These are phyloP conservation scores for Arbutus unedo DNA, from an alignment of 148 eudicot species.

Conservation along the genomic window DNA sequence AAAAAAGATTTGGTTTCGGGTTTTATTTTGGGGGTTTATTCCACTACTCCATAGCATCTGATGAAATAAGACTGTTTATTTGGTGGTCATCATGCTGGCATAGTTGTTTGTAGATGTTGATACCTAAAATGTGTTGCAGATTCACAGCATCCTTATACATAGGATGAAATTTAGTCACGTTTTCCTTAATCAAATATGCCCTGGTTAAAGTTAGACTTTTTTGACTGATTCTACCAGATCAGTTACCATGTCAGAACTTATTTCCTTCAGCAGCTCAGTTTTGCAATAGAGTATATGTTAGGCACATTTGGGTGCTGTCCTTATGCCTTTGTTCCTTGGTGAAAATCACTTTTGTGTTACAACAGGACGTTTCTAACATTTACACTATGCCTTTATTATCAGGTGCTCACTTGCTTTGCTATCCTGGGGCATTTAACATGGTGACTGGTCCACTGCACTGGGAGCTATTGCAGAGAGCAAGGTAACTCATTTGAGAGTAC, in stretches of 20 bases:
- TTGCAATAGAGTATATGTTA: neutral
- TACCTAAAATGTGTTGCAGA: neutral
- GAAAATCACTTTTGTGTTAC: neutral
- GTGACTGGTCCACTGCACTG: slow-evolving; percentile 97
- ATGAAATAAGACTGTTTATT: neutral
- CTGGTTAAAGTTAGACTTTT: neutral
- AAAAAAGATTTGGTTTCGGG: neutral
- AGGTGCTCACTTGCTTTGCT: slow-evolving; percentile 95
- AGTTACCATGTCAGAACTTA: neutral
- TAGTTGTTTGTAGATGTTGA: neutral
- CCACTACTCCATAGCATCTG: neutral
- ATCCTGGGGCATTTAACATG: slow-evolving; percentile 99
- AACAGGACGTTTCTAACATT: neutral
- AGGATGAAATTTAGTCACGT: neutral
- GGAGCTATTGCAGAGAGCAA: slow-evolving; percentile 96
- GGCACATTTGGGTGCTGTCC: neutral
- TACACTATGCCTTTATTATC: slow-evolving; percentile 6
- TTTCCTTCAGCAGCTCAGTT: neutral
- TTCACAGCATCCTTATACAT: neutral
- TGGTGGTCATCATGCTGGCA: neutral
- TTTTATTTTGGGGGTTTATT: neutral
- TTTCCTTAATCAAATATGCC: neutral
- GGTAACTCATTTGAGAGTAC: slow-evolving; percentile 33
- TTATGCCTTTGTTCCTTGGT: neutral
- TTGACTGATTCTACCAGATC: neutral